Percentiles rank a stretch among this genome's conserved stretches.
phyloP scores from a whole-genome alignment of 2,329 filamentous ascomycete species.

The Pyrenophora teres region DNA sequence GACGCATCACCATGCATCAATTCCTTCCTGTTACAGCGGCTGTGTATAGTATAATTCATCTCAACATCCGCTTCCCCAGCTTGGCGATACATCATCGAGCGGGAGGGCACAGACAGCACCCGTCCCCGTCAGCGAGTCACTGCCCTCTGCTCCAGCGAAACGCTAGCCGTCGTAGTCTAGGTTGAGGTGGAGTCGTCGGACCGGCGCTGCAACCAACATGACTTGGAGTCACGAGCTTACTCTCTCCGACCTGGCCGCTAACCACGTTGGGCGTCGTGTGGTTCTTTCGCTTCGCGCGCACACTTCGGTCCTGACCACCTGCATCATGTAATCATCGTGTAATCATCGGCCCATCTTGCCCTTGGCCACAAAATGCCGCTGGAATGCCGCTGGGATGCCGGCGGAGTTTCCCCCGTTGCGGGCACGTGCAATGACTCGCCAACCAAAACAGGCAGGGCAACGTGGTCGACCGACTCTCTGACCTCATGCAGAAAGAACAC shows the following conservation, averaged over 20 bases:
- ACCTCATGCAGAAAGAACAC: not conserved
- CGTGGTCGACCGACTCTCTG: not conserved
- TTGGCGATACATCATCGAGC: slow-evolving; percentile 21
- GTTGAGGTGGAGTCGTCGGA: slow-evolving; percentile 1
- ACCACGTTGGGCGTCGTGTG: not conserved
- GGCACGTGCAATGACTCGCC: slow-evolving; percentile 6
- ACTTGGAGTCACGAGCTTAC: slow-evolving; percentile 1
- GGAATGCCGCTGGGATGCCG: slow-evolving; percentile 1
- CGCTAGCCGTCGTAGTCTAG: slow-evolving; percentile 10
- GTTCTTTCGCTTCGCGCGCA: slow-evolving; percentile 13
- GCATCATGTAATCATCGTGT: not conserved
- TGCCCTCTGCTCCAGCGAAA: slow-evolving; percentile 1
- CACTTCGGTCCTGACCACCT: slow-evolving; percentile 1
- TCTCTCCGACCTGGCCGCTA: not conserved
- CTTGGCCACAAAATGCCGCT: slow-evolving; percentile 8
- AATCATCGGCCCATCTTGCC: not conserved
- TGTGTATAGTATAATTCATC: slow-evolving; percentile 1
- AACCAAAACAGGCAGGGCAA: not conserved
- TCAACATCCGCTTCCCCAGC: slow-evolving; percentile 19
- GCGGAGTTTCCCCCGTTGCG: slow-evolving; percentile 5
- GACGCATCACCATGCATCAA: slow-evolving; percentile 1
- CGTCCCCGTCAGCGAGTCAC: slow-evolving; percentile 11
- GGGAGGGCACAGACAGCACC: slow-evolving; percentile 17
- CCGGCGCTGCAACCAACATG: slow-evolving; percentile 2
- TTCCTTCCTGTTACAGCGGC: slow-evolving; percentile 9